These are phyloP conservation scores for Rhynchospora pubera DNA, from an alignment of 176 grass and related monocot genomes.

Conservation along the genomic window DNA sequence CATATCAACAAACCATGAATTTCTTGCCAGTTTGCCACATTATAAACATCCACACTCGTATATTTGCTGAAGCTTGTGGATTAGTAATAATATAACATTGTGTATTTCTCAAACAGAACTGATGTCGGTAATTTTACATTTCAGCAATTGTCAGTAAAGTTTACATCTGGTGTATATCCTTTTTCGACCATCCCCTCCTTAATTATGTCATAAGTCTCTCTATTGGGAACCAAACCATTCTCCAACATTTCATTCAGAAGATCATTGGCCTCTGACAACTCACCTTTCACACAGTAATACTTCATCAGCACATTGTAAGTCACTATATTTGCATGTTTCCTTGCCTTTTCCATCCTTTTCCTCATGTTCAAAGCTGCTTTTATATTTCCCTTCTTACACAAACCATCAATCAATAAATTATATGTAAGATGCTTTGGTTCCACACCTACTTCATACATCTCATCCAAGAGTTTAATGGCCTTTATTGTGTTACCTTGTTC, in stretches of 20 bases:
- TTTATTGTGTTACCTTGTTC: conserved; percentile 42
- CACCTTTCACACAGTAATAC: conserved; percentile 55
- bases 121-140: background rate
- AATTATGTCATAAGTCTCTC: conserved; percentile 66
- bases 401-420: conserved; percentile 79
- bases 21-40: background rate
- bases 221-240: conserved; percentile 72
- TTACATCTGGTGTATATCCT: conserved; percentile 73
- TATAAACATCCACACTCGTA: background rate
- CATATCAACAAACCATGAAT: background rate
- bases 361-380: conserved; percentile 58
- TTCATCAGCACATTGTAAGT: conserved; percentile 83
- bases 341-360: conserved; percentile 65
- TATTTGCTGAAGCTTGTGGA: background rate
- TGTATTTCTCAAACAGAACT: background rate
- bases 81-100: background rate
- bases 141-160: conserved; percentile 30
- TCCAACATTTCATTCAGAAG: conserved; percentile 87
- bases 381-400: conserved; percentile 73
- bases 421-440: conserved; percentile 58
- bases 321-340: conserved; percentile 60
- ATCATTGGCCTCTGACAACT: conserved; percentile 66
- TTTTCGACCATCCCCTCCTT: conserved; percentile 77
- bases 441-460: conserved; percentile 59
- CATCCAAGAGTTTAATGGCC: conserved; percentile 84